A percentile compares a stretch with the other conserved stretches of the same genome.
Conservation (phyloP, 2,329 filamentous ascomycete species). For the Sarocladium brachiariae region DNA sequence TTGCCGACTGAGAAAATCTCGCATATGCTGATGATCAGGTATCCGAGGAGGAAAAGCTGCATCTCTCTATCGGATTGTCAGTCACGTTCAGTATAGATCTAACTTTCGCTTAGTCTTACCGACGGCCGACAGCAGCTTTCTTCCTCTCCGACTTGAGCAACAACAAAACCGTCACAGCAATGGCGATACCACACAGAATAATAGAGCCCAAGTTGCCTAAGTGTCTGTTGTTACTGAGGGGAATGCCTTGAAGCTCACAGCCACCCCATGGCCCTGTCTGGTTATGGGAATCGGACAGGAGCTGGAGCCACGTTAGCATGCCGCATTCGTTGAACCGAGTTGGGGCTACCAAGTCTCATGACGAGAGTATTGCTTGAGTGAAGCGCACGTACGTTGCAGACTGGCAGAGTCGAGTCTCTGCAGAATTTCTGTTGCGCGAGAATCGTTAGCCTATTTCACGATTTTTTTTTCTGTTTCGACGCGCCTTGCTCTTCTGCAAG, state of each 20-base stretch:
- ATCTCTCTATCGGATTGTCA: conserved; percentile 64
- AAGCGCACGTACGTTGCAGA: conserved; percentile 67
- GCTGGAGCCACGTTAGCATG: conserved; percentile 33
- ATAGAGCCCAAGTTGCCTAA: conserved; percentile 93
- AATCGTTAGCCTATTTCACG: conserved; percentile 20
- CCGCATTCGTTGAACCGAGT: not conserved
- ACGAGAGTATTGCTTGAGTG: not conserved
- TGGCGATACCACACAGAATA: conserved; percentile 70
- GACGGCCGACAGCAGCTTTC: conserved; percentile 85
- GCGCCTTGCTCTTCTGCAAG: too few species aligned
- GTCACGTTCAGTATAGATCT: too few species aligned
- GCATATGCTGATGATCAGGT: conserved; percentile 82
- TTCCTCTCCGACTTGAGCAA: conserved; percentile 80
- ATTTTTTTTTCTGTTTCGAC: not conserved
- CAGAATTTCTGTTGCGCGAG: conserved; percentile 60
- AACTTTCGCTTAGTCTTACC: conserved; percentile 46
- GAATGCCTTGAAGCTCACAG: conserved; percentile 71
- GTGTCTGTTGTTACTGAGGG: conserved; percentile 55
- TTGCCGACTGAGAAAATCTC: conserved; percentile 94
- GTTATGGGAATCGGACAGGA: conserved; percentile 56
- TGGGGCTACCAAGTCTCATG: not conserved
- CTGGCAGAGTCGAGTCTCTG: conserved; percentile 72
- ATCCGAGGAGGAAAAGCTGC: conserved; percentile 85
- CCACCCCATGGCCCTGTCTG: conserved; percentile 57
- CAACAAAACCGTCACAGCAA: conserved; percentile 59